phyloP scores from a whole-genome alignment of 2,329 filamentous ascomycete species.

The Curvularia sp. region DNA sequence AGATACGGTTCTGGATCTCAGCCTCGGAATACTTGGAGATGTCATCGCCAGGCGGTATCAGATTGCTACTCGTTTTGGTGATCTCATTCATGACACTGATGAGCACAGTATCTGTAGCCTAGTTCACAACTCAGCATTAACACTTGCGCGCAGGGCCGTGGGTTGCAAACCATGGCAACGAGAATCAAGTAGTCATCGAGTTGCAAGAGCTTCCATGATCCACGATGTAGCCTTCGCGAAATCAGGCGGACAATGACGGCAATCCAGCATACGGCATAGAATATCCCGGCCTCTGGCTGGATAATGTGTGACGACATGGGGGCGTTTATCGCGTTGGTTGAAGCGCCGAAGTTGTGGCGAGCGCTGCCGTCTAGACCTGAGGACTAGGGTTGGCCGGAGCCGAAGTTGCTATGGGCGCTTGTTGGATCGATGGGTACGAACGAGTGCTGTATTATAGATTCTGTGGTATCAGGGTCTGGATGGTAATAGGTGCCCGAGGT shows the following conservation, averaged over 20 bases:
- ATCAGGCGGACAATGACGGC: slow-evolving; percentile 39
- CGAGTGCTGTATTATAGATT: background rate
- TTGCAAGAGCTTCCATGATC: slow-evolving; percentile 44
- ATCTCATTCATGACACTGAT: slow-evolving; percentile 46
- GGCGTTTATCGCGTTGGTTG: background rate
- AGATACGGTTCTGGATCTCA: slow-evolving; percentile 54
- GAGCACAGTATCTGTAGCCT: slow-evolving; percentile 46
- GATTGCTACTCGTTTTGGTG: slow-evolving; percentile 45
- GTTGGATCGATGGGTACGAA: slow-evolving; percentile 7
- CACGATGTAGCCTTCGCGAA: slow-evolving; percentile 41
- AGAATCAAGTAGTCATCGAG: slow-evolving; percentile 49
- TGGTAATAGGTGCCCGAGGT: slow-evolving; percentile 9
- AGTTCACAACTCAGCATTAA: slow-evolving; percentile 10
- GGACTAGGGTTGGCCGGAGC: background rate
- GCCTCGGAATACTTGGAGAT: slow-evolving; percentile 43
- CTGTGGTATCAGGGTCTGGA: slow-evolving; percentile 15
- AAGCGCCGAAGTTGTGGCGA: slow-evolving; percentile 14
- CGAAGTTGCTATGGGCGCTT: slow-evolving; percentile 6
- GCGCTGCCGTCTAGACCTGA: slow-evolving; percentile 6
- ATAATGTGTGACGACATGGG: slow-evolving; percentile 35
- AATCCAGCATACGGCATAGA: slow-evolving; percentile 47
- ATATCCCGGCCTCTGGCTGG: slow-evolving; percentile 46
- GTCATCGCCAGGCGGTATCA: slow-evolving; percentile 46
- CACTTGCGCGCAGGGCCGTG: background rate
- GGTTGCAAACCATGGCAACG: slow-evolving; percentile 42